Percentiles rank a stretch among this genome's conserved stretches.
These are phyloP conservation scores for Astrothelium macrocarpum DNA, from an alignment of 495 filamentous ascomycete species.

Conservation along the genomic window DNA sequence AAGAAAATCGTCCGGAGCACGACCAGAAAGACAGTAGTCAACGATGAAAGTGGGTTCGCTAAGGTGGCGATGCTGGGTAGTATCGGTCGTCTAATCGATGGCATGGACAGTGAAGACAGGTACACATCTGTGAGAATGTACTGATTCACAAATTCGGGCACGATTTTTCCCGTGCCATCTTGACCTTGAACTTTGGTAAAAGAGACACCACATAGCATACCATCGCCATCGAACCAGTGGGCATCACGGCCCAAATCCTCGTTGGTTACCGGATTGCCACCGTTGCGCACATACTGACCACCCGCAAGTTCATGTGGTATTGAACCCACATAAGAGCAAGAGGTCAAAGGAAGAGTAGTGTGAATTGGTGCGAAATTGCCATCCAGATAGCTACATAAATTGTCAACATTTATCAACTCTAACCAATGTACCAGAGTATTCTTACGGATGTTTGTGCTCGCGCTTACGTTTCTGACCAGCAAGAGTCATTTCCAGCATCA, in stretches of 20 bases:
- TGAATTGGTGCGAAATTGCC: slow-evolving; percentile 59
- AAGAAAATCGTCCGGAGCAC: slow-evolving; percentile 45
- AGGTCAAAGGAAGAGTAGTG: slow-evolving; percentile 36
- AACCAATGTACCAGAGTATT: not conserved
- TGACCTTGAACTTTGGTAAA: slow-evolving; percentile 35
- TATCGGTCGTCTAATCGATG: slow-evolving; percentile 40
- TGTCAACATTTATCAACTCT: not conserved
- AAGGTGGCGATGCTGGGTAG: slow-evolving; percentile 53
- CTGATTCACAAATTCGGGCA: slow-evolving; percentile 54
- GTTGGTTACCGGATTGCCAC: slow-evolving; percentile 55
- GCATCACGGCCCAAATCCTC: slow-evolving; percentile 44
- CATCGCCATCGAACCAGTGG: slow-evolving; percentile 66
- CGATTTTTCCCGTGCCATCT: slow-evolving; percentile 23
- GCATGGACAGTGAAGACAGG: slow-evolving; percentile 38
- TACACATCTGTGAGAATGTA: slow-evolving; percentile 56
- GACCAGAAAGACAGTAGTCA: slow-evolving; percentile 36
- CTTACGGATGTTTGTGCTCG: slow-evolving; percentile 21
- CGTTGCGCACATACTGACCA: slow-evolving; percentile 61
- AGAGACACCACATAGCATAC: slow-evolving; percentile 56
- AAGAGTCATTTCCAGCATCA: slow-evolving; percentile 6
- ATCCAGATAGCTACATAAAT: slow-evolving; percentile 37
- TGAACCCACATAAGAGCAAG: slow-evolving; percentile 42
- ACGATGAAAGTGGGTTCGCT: slow-evolving; percentile 38
- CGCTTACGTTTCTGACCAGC: slow-evolving; percentile 24
- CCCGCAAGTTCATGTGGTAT: slow-evolving; percentile 52